These are phyloP conservation scores for Quercus berberidifolia DNA, from an alignment of 306 rosid genomes.

Conservation along the genomic window DNA sequence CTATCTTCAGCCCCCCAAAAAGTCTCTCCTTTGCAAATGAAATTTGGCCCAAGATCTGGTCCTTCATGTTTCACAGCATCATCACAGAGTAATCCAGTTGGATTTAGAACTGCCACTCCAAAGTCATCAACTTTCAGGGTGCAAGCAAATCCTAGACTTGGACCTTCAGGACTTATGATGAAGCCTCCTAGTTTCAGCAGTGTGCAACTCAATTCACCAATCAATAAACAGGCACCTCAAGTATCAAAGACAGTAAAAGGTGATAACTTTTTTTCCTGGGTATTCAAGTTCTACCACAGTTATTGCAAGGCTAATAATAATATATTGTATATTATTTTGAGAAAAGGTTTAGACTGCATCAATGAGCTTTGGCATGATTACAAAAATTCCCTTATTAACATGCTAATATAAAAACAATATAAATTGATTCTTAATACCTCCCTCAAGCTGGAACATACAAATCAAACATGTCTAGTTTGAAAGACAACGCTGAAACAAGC, in stretches of 20 bases:
- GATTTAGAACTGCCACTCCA: constrained; percentile 9
- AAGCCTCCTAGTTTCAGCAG: constrained; percentile 22
- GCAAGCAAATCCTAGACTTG: constrained; percentile 11
- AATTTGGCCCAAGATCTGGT: neutral
- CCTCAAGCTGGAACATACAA: neutral
- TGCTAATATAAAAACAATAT: too few relatives aligned
- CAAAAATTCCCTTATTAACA: too few relatives aligned
- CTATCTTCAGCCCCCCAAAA: constrained; percentile 24
- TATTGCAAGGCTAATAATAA: neutral
- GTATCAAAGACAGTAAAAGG: constrained; percentile 29
- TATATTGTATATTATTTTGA: neutral
- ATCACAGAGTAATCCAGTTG: neutral
- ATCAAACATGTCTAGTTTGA: too few relatives aligned
- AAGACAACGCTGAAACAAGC: too few relatives aligned
- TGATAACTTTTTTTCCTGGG: constrained; percentile 14
- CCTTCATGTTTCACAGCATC: neutral
- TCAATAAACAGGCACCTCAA: constrained; percentile 25
- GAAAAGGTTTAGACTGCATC: too few relatives aligned
- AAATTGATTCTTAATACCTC: too few relatives aligned
- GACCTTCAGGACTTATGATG: constrained; percentile 7
- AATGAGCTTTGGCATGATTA: too few relatives aligned
- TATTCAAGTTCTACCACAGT: neutral
- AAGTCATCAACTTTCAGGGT: constrained; percentile 1
- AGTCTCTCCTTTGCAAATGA: neutral
- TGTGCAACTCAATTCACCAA: constrained; percentile 11